Evolutionary conservation across 2,329 filamentous ascomycete species (phyloP), one percentile per base, ranked within the genome.

Genomic region (Cladosporium halotolerans): DNA sequence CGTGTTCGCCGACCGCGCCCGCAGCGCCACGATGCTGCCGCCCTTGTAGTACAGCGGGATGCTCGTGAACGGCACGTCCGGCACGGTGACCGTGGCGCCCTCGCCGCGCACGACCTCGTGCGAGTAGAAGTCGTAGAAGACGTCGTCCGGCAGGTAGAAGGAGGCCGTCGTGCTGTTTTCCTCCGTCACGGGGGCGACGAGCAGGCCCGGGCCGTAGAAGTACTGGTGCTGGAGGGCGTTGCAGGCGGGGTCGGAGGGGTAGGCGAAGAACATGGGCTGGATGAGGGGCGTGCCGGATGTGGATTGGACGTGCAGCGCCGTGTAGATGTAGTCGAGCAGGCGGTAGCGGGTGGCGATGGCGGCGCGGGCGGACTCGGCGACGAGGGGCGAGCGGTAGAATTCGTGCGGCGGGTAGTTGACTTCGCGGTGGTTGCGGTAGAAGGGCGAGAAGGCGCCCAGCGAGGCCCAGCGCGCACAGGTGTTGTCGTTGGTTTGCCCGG

Each of bases 291-390:
- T 78, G 33, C 88, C 88, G 41, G 79, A 77, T 14, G 73, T 63
- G 31, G 76, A 78, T 66, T 88, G 80, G 53, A 72, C 70, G 64
- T 83, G 74, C 60, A 89, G 75, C 0, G 83, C 81, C 1, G 87
- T 90, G 74, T 92, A 91, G 55, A 88, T 76, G 71, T 91, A 91
- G 63, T 90, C 87, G 10, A 91, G 75, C n/a, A 91, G 74, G 32
- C 80, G 77, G 72, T 91, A 91, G n/a, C 88, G 79, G 45, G 83
- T 82, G 31, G 79, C 78, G 61, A 91, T 89, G 14, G 83, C 85
- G 55, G 81, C 84, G 52, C 78, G 79, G 0, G 85, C 85, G 0
- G 85, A 83, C 8, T 77, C 71, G 0, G 85, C 75, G 4, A 88
- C 85, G 1, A 73, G 69, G 0, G 75, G 71, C 83, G 85, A 90